Evolutionary conservation across 148 eudicot species (phyloP).

Genomic region (Salicornia ramosissima): DNA sequence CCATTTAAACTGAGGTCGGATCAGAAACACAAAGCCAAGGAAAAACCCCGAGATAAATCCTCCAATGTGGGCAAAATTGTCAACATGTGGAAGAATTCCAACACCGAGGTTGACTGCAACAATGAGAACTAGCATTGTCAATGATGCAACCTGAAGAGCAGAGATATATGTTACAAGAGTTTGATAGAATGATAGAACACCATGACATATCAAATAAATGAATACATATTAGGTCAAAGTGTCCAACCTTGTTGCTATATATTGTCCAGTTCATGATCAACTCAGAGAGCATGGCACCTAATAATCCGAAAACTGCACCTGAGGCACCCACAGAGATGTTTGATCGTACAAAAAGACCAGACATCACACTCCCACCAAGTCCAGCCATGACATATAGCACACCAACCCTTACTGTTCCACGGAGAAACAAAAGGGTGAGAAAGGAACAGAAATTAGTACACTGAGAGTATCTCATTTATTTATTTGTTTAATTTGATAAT

Average conservation of each 20-base stretch:
- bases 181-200: not conserved
- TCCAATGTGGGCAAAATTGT: conserved; percentile 93
- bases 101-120: conserved; percentile 61
- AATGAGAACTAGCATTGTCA: conserved; percentile 60
- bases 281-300: conserved; percentile 95
- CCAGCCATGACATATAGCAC: conserved; percentile 75
- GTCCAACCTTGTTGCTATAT: conserved; percentile 79
- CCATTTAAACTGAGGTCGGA: conserved; percentile 82
- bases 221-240: not conserved
- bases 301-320: conserved; percentile 84
- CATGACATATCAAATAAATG: not conserved
- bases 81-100: conserved; percentile 87
- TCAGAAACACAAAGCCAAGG: conserved; percentile 77
- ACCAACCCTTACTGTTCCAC: conserved; percentile 63
- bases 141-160: conserved; percentile 48
- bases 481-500: too few relatives aligned
- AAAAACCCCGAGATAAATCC: conserved; percentile 83
- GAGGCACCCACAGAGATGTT: conserved; percentile 91
- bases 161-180: not conserved
- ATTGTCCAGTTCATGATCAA: conserved; percentile 81
- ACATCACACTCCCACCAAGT: conserved; percentile 75
- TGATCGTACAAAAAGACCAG: conserved; percentile 70
- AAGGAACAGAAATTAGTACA: conserved; percentile 2
- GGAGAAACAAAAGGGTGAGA: not conserved
- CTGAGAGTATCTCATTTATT: not conserved